Percentiles rank a stretch among this genome's conserved stretches.
Conservation (phyloP, 1,284 basidiomycete genomes). For the Wolfiporia cocos region DNA sequence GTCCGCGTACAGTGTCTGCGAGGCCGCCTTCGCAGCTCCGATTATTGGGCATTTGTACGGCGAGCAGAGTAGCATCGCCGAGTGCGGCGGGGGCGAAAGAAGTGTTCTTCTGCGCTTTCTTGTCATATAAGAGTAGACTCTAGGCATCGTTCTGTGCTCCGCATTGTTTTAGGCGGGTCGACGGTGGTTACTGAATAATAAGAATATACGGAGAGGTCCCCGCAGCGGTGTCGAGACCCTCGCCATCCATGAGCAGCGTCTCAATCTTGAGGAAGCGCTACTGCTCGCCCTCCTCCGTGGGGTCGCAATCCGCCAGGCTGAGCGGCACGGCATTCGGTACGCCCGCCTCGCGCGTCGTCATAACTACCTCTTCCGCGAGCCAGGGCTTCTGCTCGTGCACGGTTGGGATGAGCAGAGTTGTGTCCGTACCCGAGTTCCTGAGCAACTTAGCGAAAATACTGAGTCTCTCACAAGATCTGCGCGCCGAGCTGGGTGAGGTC, state of each 20-base stretch:
- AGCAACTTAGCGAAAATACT: too few species aligned
- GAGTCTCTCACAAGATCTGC: too few species aligned
- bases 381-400: conserved; percentile 18
- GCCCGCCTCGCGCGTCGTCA: conserved; percentile 16
- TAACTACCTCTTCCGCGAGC: conserved; percentile 15
- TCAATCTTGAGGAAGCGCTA: conserved; percentile 20
- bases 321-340: conserved; percentile 18
- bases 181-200: conserved; percentile 11
- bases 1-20: conserved; percentile 16
- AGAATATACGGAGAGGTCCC: conserved; percentile 16
- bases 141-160: conserved; percentile 17
- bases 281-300: conserved; percentile 16
- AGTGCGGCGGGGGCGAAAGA: conserved; percentile 21
- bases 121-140: conserved; percentile 19
- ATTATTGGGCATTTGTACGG: conserved; percentile 14
- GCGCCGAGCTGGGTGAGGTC: too few species aligned
- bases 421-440: conserved; percentile 9
- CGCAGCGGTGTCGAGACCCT: conserved; percentile 13
- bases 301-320: conserved; percentile 15
- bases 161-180: not conserved
- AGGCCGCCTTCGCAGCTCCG: conserved; percentile 16
- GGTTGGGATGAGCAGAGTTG: conserved; percentile 18
- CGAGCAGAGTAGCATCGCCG: conserved; percentile 17
- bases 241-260: conserved; percentile 15
- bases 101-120: conserved; percentile 18